Conservation (phyloP, 495 filamentous ascomycete genomes). For the Penicillium paxilli region DNA sequence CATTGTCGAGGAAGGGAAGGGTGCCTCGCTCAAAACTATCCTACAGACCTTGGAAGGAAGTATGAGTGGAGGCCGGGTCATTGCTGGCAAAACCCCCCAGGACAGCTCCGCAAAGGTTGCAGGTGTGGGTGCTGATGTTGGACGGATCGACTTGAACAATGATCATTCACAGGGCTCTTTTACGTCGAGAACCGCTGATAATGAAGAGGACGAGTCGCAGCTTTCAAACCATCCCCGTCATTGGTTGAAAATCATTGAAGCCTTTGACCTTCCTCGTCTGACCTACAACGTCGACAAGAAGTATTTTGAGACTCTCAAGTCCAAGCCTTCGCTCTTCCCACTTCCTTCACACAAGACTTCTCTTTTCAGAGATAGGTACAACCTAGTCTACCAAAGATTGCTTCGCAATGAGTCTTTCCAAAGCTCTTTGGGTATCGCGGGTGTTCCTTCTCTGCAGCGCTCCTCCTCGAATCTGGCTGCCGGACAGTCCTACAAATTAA, state of each 20-base stretch:
- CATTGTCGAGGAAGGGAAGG: conserved; percentile 82
- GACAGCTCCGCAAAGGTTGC: conserved; percentile 14
- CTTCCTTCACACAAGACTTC: conserved; percentile 77
- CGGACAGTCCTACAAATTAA: conserved; percentile 80
- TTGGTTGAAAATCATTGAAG: conserved; percentile 76
- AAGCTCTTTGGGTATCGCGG: conserved; percentile 58
- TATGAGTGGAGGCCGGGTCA: conserved; percentile 77
- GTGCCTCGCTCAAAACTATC: conserved; percentile 71
- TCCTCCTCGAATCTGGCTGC: conserved; percentile 52
- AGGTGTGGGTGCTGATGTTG: conserved; percentile 10
- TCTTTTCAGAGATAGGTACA: conserved; percentile 85
- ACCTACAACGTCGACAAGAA: conserved; percentile 86
- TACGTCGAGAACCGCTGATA: conserved; percentile 28
- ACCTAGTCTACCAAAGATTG: conserved; percentile 85
- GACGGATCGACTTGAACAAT: conserved; percentile 12
- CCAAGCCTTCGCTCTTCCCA: conserved; percentile 76
- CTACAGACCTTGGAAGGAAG: conserved; percentile 77
- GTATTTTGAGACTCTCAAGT: conserved; percentile 75
- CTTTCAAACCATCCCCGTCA: conserved; percentile 60
- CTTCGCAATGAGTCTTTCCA: conserved; percentile 94
- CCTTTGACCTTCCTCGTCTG: conserved; percentile 84
- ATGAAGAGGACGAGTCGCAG: conserved; percentile 64
- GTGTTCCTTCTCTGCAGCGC: conserved; percentile 46
- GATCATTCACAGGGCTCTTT: conserved; percentile 16
- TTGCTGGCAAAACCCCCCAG: conserved; percentile 27